Base-by-base conservation (phyloP, 2,329 filamentous ascomycete species). In the Lecanosticta acicola region DNA sequence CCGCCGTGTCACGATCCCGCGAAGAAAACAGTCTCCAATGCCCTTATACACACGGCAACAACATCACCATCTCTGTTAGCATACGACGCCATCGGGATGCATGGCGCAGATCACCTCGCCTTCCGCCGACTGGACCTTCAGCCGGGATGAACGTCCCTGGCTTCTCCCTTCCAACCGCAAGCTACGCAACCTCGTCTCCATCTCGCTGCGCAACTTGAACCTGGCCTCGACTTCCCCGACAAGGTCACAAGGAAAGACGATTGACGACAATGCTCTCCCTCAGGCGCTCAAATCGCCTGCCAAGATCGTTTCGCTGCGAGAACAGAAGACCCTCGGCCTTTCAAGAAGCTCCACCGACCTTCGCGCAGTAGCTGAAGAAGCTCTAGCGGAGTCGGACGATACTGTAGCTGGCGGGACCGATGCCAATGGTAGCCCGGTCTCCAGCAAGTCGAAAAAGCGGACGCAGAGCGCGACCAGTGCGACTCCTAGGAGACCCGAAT, bases 201-300 rank as follows among this genome's bases (percentile, higher is more conserved):
- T 97, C 57, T 91, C 86, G 45, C 71, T 96, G 41, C 87, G 91
- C 47, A 96, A 96, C 66, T 74, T 96, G 35, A 82, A 81, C 51
- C 82, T 95, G 55, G 73, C 72, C 18, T 73, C 72, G 52, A 71
- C 73, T 48, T 71, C 70, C 4, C 44, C 59, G 71, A 39, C 43
- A 1, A 60, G 76, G 49, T 54, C 64, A 32, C 74, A 74, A 42
- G 71, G 73, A 11, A 78, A 76, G 66, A 84, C 87, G 32, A 83
- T 85, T 59, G 86, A 91, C 68, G 90, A 84, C 58, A 79, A 90
- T 58, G 84, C 81, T 24, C 77, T 84, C 26, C 79, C 87, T 24
- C 83, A 83, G 56, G 71, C 76, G 4, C 68, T 81, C 54, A 81
- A 81, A 56, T 82, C 81, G 10, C 79, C 84, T 0, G 78, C 77